These are phyloP conservation scores for Moesziomyces sp. DNA, from an alignment of 1,284 basidiomycete genomes.

Conservation along the genomic window DNA sequence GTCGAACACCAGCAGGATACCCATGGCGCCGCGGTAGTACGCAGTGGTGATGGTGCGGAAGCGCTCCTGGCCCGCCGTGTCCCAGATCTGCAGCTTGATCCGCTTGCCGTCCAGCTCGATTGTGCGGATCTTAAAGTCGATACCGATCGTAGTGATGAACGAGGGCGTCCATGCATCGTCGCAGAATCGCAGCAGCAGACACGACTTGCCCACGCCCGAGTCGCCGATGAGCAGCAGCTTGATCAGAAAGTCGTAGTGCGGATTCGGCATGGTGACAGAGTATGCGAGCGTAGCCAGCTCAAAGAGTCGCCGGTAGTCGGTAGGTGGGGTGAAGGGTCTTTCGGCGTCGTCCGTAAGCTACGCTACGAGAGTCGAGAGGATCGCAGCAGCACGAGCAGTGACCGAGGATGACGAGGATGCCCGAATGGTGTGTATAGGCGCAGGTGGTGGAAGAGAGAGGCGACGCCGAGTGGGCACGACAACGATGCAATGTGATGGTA, in stretches of 20 bases:
- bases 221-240: slow-evolving; percentile 64
- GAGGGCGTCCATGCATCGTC: slow-evolving; percentile 99
- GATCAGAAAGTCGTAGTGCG: slow-evolving; percentile 65
- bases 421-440: no score
- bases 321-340: no score
- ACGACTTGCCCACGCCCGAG: slow-evolving; percentile 87
- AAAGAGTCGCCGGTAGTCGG: not conserved
- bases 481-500: not conserved
- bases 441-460: no score
- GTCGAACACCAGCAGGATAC: slow-evolving; percentile 97
- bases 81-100: slow-evolving; percentile 99
- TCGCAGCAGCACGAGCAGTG: no score
- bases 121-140: slow-evolving; percentile 78
- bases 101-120: slow-evolving; percentile 96
- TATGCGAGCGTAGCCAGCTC: slow-evolving; percentile 8
- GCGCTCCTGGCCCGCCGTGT: slow-evolving; percentile 98
- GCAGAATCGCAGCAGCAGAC: slow-evolving; percentile 96
- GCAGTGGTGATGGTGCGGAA: slow-evolving; percentile 99
- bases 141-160: slow-evolving; percentile 98
- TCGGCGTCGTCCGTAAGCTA: no score
- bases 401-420: no score
- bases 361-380: no score
- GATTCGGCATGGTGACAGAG: slow-evolving; percentile 58
- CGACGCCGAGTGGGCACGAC: no score
- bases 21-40: slow-evolving; percentile 99